These are phyloP conservation scores for Diphasiastrum complanatum DNA, from an alignment of 83 land plant genomes.

Conservation along the genomic window DNA sequence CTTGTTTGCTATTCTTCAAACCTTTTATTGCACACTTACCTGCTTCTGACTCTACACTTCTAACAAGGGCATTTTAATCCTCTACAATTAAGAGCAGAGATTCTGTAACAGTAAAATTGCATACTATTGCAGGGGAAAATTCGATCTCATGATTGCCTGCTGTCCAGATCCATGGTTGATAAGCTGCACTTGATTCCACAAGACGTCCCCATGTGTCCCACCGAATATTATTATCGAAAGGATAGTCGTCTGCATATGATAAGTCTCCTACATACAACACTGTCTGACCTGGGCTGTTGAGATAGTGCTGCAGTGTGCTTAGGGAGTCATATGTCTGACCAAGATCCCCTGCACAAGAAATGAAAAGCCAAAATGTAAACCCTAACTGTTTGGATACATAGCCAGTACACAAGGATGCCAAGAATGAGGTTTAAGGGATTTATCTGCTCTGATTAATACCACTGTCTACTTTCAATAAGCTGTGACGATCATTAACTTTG, in stretches of 20 bases:
- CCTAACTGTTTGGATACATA: not conserved
- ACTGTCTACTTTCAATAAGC: no score
- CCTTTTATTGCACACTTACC: not conserved
- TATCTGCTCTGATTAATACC: no score
- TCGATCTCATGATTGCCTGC: conserved; percentile 35
- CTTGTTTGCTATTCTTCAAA: not conserved
- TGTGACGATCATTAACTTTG: no score
- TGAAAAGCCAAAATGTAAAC: no score
- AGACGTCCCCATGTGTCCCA: conserved; percentile 39
- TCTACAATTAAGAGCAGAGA: no score
- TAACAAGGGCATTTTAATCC: not conserved
- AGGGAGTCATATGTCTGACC: conserved; percentile 30
- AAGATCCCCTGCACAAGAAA: conserved; percentile 27
- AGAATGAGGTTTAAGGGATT: not conserved
- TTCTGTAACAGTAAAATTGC: no score
- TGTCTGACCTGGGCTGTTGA: conserved; percentile 26
- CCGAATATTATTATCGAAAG: conserved; percentile 24
- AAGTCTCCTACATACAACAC: conserved; percentile 28
- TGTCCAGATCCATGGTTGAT: conserved; percentile 38
- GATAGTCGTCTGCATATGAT: conserved; percentile 31
- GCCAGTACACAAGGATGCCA: not conserved
- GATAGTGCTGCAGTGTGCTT: conserved; percentile 26
- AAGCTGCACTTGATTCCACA: conserved; percentile 29
- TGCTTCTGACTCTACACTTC: not conserved
- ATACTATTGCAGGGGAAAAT: conserved; percentile 23